These are phyloP conservation scores for Ogataea saltuana DNA, from an alignment of 805 yeast genomes.

Conservation along the genomic window DNA sequence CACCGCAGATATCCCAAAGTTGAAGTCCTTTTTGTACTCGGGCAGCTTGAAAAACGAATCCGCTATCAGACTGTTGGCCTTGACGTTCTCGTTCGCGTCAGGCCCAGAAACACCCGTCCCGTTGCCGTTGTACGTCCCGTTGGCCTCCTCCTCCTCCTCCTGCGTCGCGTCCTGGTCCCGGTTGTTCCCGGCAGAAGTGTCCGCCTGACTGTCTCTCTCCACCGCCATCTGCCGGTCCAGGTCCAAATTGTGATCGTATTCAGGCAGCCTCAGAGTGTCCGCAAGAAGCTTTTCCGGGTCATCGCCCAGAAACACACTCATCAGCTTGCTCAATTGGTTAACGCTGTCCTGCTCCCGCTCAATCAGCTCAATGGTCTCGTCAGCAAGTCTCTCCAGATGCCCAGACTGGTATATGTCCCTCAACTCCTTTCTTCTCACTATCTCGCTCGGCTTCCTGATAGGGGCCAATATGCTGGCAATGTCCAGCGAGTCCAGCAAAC, in stretches of 20 bases:
- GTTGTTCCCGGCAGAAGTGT: slow-evolving; percentile 10
- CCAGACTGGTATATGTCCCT: slow-evolving; percentile 61
- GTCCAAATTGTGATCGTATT: slow-evolving; percentile 64
- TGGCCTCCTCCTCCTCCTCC: slow-evolving; percentile 28
- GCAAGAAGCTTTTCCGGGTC: slow-evolving; percentile 70
- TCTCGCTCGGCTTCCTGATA: slow-evolving; percentile 75
- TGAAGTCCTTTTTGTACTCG: slow-evolving; percentile 44
- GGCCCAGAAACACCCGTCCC: too few relatives aligned
- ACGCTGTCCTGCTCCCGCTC: slow-evolving; percentile 80
- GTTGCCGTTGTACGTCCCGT: slow-evolving; percentile 16
- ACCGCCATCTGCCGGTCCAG: slow-evolving; percentile 27
- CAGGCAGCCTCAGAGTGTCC: slow-evolving; percentile 62
- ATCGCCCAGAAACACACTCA: slow-evolving; percentile 85
- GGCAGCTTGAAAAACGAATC: slow-evolving; percentile 75
- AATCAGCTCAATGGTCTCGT: slow-evolving; percentile 72
- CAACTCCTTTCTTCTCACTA: slow-evolving; percentile 69
- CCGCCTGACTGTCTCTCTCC: slow-evolving; percentile 15
- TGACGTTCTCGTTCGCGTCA: slow-evolving; percentile 13
- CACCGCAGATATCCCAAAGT: slow-evolving; percentile 47
- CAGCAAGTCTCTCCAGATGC: slow-evolving; percentile 61
- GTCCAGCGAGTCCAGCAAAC: slow-evolving; percentile 51
- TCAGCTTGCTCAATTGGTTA: slow-evolving; percentile 65
- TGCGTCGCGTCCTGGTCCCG: slow-evolving; percentile 26
- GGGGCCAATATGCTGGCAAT: slow-evolving; percentile 70
- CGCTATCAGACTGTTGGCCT: slow-evolving; percentile 20